Base-by-base conservation (phyloP, 345 rosid species). In the Euphorbia pulcherrima region DNA sequence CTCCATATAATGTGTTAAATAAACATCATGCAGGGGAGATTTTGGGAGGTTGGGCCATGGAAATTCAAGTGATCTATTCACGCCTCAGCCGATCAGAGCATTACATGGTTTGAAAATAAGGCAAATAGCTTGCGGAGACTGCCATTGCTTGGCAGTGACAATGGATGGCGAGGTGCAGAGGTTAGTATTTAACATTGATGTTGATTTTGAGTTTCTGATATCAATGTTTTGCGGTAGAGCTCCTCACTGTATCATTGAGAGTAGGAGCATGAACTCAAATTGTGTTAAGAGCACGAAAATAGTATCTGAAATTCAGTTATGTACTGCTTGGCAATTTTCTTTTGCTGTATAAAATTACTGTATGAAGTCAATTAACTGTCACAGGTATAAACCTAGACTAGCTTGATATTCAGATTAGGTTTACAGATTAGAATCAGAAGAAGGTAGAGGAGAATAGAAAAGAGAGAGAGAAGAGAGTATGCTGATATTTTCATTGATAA, bases 41-140 rank as follows among this genome's bases (percentile, higher is more conserved):
- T 90, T 94, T 65, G 99, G 99, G 77, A 88, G 99, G 85, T 74
- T 94, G 72, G 99, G 99, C 9, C 99, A 94, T 81, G 99, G 99
- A 26, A 90, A 91, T 81, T 89, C 95, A 2, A 89, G 89, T 66
- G 99, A 94, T 81, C 76, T 91, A 73, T 94, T 94, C 78, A 88
- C 90, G 70, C 99, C 99, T 8, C 85, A 80, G 71, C 99, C 97
- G 8, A 83, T 94, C 48, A 88, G 87, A 82, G 88, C 90, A 56
- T 77, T 94, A 44, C 85, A 85, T 28, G 92, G 97, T 68, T 37
- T 89, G 76, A 83, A 47, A 79, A 88, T 94, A 18, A 94, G 82
- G 83, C 96, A 91, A 83, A 94, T 94, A 78, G 96, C 99, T 72
- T 91, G 99, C 73, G 99, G 99, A 57, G 97, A 94, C 73, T 88